Base-by-base conservation (phyloP, 208 protist species). In the Acanthamoeba sp. region DNA sequence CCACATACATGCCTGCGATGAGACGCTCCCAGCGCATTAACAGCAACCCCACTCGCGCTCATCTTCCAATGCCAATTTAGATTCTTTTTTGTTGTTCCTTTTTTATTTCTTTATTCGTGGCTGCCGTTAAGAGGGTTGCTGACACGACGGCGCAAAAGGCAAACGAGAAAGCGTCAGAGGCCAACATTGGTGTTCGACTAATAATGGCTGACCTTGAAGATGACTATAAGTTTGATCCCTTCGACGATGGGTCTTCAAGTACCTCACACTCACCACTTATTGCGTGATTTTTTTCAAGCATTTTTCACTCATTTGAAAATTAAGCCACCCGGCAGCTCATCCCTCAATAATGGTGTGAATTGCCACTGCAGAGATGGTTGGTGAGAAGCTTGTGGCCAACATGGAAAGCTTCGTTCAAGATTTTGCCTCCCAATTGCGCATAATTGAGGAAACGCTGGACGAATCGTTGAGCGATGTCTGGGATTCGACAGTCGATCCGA, bases 381-480 rank as follows among this genome's bases (percentile, higher is more conserved):
- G 94, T 32, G 90, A 94, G 64, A 93, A 95, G 91, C 76, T 94
- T 22, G 34, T 96, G 97, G 82, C 95, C 96, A 73, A 97, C 95
- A 29, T 97, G 94, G 50, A 87, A 29, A 50, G 95, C 95, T 93
- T 95, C 95, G 42, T 96, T 89, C 94, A 96, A n/a, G 64, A 82
- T 80, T 93, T 82, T 50, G 88, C 94, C 38, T 71, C 45, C 24
- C 88, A 96, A 38, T 80, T 97, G 24, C 20, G 57, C 7, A 34
- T 34, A 16, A 95, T 95, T 38, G 96, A 97, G 91, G 93, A 96
- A 57, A 96, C 95, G 34, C 62, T 97, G 20, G 95, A 97, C 50
- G 96, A 96, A 38, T 55, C 93, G 24, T 32, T 97, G 20, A 94
- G 92, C 69, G 93, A 96, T 50, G 57, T 93, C 9, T 97, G 95